Percentiles rank a stretch among this genome's conserved stretches.
Conservation (phyloP, 495 filamentous ascomycete genomes). For the Xanthoparmelia taractica region DNA sequence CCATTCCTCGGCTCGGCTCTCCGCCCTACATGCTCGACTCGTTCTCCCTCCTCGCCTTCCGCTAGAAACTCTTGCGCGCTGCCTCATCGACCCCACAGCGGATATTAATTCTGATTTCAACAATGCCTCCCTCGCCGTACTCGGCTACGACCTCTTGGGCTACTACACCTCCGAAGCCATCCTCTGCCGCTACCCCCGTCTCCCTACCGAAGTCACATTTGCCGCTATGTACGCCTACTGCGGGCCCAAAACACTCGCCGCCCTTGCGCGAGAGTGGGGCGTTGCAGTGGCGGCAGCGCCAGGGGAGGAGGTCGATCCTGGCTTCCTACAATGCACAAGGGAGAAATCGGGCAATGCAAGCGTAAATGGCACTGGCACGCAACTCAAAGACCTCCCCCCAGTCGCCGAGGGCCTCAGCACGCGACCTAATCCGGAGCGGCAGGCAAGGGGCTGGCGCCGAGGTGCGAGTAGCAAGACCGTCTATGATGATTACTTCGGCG, state of each 20-base stretch:
- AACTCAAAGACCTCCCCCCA: slow-evolving; percentile 30
- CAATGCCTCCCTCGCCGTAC: slow-evolving; percentile 69
- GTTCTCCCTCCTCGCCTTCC: slow-evolving; percentile 74
- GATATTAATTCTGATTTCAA: slow-evolving; percentile 69
- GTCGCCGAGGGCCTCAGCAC: slow-evolving; percentile 28
- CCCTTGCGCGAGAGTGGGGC: slow-evolving; percentile 78
- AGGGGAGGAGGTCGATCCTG: slow-evolving; percentile 86
- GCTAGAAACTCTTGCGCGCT: slow-evolving; percentile 73
- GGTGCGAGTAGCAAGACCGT: slow-evolving; percentile 63
- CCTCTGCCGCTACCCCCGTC: slow-evolving; percentile 76
- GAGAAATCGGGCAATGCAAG: slow-evolving; percentile 50
- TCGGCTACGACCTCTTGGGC: slow-evolving; percentile 74
- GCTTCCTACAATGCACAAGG: slow-evolving; percentile 73
- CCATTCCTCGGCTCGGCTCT: slow-evolving; percentile 76
- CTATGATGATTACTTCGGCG: slow-evolving; percentile 74
- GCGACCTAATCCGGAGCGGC: slow-evolving; percentile 19
- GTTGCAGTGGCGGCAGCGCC: slow-evolving; percentile 75
- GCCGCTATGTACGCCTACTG: slow-evolving; percentile 76
- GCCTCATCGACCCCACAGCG: slow-evolving; percentile 76
- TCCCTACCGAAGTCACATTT: slow-evolving; percentile 75
- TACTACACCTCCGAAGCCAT: slow-evolving; percentile 85
- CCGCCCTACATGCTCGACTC: slow-evolving; percentile 87
- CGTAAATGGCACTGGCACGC: slow-evolving; percentile 33
- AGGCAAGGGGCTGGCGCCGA: slow-evolving; percentile 51
- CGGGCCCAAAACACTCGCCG: slow-evolving; percentile 59